Evolutionary conservation across 805 yeast genomes (phyloP), one percentile per base, ranked within the genome.

Genomic region (Candida oleophila): DNA sequence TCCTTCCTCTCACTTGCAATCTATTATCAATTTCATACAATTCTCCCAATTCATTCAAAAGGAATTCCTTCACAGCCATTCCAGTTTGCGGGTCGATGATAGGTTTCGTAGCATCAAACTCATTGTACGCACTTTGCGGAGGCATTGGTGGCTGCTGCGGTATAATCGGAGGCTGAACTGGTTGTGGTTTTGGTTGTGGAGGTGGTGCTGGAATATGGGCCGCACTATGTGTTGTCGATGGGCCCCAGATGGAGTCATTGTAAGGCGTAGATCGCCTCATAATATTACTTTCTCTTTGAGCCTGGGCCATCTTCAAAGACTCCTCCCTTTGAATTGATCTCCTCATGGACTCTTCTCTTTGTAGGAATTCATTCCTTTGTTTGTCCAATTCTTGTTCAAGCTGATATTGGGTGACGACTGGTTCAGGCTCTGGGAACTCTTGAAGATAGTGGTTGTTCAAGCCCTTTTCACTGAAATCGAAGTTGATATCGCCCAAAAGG

Each of bases 401-500:
- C 18, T 33, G 42, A 9, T 35, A 16, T 16, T 8, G 38, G 20
- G 18, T n/a, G 20, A 35, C 20, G 16, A 11, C 21, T 3, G 25
- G 25, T n/a, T 39, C 42, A 8, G 42, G 42, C 4, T 11, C 18
- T 3, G 42, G 42, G 20, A 39, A 39, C 16, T 39, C 42, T 16
- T 39, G 19, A 8, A 15, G 34, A n/a, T 44, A 20, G 16, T 11
- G 14, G 3, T 50, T 51, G 11, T 47, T 38, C 16, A 54, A n/a
- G 2, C 65, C 65, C 35, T 42, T 43, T 30, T 57, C 49, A 41
- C 64, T 60, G 49, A 55, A 61, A 44, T 66, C 71, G 48, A 65
- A 66, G 38, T 65, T 64, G 16, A 68, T 51, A 9, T 67, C 73
- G 15, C 60, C 55, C 34, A 66, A 53, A 34, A 66, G 52, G 41